Conservation (phyloP, 768 basidiomycete genomes). For the Cystofilobasidium macerans region DNA sequence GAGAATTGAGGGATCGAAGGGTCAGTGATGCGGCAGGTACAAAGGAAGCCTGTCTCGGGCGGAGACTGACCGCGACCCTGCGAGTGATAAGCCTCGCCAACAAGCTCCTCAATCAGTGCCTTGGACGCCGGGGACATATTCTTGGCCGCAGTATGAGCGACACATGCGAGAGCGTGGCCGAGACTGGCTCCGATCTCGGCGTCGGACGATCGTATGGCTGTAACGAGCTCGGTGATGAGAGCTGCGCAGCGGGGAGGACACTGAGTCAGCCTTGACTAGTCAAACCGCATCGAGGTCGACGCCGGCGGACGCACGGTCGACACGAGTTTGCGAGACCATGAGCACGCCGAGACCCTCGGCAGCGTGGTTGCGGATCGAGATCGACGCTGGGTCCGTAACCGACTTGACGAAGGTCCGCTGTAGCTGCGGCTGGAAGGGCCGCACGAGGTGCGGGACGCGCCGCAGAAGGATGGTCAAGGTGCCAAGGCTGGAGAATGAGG, state of each 20-base stretch:
- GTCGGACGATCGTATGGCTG: conserved; percentile 43
- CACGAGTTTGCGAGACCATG: conserved; percentile 55
- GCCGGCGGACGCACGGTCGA: conserved; percentile 2
- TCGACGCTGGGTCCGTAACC: conserved; percentile 63
- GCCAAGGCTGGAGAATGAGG: conserved; percentile 43
- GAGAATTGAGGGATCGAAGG: too few relatives aligned
- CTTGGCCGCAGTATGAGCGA: conserved; percentile 56
- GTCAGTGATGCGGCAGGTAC: not conserved
- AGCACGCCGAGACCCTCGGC: conserved; percentile 74
- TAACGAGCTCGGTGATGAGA: conserved; percentile 71
- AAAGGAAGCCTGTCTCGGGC: not conserved
- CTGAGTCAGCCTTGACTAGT: conserved; percentile 42
- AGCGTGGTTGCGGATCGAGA: conserved; percentile 67
- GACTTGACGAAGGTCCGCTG: conserved; percentile 96
- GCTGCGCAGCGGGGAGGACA: conserved; percentile 42
- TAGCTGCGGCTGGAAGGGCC: conserved; percentile 96
- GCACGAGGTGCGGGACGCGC: conserved; percentile 75
- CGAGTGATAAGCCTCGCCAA: conserved; percentile 67
- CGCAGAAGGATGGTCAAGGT: conserved; percentile 77
- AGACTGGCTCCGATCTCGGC: conserved; percentile 66
- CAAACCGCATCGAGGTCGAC: conserved; percentile 45
- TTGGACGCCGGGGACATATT: conserved; percentile 68
- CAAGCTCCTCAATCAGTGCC: conserved; percentile 61
- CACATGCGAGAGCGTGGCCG: conserved; percentile 62
- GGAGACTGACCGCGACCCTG: conserved; percentile 50